A percentile compares a stretch with the other conserved stretches of the same genome.
Evolutionary conservation across 1,284 basidiomycete genomes (phyloP).

Genomic region (Pholiota adiposa): DNA sequence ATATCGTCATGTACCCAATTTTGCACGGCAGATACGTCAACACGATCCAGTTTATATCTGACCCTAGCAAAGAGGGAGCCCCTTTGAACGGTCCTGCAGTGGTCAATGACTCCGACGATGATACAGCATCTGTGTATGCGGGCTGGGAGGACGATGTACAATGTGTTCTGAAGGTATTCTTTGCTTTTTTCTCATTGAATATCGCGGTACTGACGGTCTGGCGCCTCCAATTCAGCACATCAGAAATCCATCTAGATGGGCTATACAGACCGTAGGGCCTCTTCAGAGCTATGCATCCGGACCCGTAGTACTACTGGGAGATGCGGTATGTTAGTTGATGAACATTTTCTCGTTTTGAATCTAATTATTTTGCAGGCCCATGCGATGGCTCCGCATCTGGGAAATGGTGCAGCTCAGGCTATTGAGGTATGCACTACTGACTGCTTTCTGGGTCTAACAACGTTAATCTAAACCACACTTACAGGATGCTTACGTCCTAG

Average conservation of each 20-base stretch:
- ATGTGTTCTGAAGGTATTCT: conserved; percentile 33
- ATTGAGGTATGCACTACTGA: conserved; percentile 10
- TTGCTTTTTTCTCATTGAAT: no score
- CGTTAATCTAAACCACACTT: no score
- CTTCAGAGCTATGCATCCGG: conserved; percentile 38
- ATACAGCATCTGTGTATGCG: conserved; percentile 33
- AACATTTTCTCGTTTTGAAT: neutral
- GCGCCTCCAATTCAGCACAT: no score
- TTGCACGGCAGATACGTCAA: conserved; percentile 21
- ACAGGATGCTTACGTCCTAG: conserved; percentile 25
- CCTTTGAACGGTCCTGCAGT: conserved; percentile 32
- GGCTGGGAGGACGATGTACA: conserved; percentile 41
- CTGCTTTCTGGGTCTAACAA: no score
- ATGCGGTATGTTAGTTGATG: conserved; percentile 37
- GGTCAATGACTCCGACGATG: conserved; percentile 32
- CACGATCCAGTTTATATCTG: conserved; percentile 14
- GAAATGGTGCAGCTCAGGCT: conserved; percentile 22
- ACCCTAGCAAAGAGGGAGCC: conserved; percentile 17
- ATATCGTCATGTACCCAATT: conserved; percentile 24
- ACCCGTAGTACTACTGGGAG: conserved; percentile 44
- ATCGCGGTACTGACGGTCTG: no score
- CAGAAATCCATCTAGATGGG: conserved; percentile 46
- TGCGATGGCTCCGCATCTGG: conserved; percentile 31
- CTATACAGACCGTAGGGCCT: conserved; percentile 41
- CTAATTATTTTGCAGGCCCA: conserved; percentile 31